Evolutionary conservation across 495 filamentous ascomycete genomes (phyloP).

Genomic region (Rhypophila decipiens): DNA sequence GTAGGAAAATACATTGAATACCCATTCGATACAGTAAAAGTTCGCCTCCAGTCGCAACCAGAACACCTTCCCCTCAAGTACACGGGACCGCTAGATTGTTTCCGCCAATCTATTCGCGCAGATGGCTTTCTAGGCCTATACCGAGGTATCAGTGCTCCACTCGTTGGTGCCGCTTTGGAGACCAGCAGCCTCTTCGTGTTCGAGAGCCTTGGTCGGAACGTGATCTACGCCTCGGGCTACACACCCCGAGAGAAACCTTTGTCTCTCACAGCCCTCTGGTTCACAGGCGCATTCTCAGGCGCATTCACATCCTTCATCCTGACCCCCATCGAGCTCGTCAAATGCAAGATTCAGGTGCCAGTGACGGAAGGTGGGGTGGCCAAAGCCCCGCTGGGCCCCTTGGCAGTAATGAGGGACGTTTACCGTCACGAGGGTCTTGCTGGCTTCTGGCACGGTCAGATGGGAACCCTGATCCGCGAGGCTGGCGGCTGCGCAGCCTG

Average conservation of each 20-base stretch:
- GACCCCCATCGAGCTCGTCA: constrained; percentile 94
- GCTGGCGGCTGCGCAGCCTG: constrained; percentile 89
- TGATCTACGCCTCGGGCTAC: constrained; percentile 51
- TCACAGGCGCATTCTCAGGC: constrained; percentile 78
- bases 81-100: constrained; percentile 85
- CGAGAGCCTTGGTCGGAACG: constrained; percentile 56
- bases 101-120: constrained; percentile 69
- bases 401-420: constrained; percentile 64
- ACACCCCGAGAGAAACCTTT: constrained; percentile 48
- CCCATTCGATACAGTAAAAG: constrained; percentile 98
- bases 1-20: constrained; percentile 96
- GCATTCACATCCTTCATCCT: constrained; percentile 84
- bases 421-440: constrained; percentile 71
- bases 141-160: constrained; percentile 85
- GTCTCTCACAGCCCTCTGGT: constrained; percentile 63
- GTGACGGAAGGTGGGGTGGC: constrained; percentile 11
- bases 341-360: constrained; percentile 94
- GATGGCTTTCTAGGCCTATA: constrained; percentile 81
- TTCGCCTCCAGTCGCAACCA: constrained; percentile 71
- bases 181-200: constrained; percentile 93
- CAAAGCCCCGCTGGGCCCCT: constrained; percentile 21
- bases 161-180: constrained; percentile 87
- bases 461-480: constrained; percentile 89
- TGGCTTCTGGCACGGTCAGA: constrained; percentile 93
- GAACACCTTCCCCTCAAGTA: constrained; percentile 77